Conservation (phyloP, 2,329 filamentous ascomycete species). For the Dothideomycetes sp. region DNA sequence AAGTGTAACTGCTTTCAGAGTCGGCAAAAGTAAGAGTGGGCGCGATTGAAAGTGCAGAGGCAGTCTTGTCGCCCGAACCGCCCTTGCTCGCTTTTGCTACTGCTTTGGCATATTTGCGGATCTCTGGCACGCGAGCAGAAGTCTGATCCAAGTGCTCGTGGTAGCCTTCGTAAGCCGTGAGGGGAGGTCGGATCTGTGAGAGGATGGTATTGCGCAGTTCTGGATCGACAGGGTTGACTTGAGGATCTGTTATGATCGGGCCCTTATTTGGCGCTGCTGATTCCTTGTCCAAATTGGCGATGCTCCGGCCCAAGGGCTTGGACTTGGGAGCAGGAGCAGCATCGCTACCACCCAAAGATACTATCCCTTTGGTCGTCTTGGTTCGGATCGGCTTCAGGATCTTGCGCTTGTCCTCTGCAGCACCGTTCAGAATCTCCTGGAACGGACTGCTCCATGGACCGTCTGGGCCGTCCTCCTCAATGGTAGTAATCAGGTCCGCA, state of each 20-base stretch:
- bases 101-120: conserved; percentile 70
- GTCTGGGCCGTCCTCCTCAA: conserved; percentile 29
- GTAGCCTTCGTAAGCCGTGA: conserved; percentile 69
- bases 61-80: conserved; percentile 49
- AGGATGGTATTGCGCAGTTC: conserved; percentile 64
- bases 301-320: conserved; percentile 18
- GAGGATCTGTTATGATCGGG: conserved; percentile 66
- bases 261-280: conserved; percentile 38
- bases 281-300: conserved; percentile 8
- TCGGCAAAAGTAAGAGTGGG: conserved; percentile 59
- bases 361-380: conserved; percentile 35
- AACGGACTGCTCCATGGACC: conserved; percentile 61
- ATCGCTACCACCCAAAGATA: conserved; percentile 16
- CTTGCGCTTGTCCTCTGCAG: conserved; percentile 29
- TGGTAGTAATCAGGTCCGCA: conserved; percentile 14
- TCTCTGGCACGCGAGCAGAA: conserved; percentile 59
- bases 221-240: conserved; percentile 86
- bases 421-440: conserved; percentile 48
- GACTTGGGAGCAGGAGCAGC: conserved; percentile 9
- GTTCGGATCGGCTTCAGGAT: conserved; percentile 41
- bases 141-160: conserved; percentile 56
- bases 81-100: conserved; percentile 43
- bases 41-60: conserved; percentile 45
- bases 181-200: conserved; percentile 58
- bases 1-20: conserved; percentile 55